Evolutionary conservation across 306 rosid genomes (phyloP).

Genomic region (Amphicarpaea edgeworthii): DNA sequence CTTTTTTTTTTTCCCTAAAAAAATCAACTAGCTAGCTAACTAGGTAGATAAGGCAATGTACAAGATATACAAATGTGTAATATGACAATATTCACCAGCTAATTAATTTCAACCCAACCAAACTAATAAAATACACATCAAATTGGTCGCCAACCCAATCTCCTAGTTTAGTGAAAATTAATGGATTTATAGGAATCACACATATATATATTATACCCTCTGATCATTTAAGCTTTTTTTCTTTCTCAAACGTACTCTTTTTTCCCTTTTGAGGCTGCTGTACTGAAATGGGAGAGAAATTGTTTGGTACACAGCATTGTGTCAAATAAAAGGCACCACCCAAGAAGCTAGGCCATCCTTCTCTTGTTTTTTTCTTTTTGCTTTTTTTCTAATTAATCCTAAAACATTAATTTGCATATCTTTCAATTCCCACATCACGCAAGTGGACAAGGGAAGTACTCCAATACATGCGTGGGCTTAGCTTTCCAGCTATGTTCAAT

Average conservation of each 20-base stretch:
- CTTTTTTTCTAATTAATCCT: slow-evolving; percentile 13
- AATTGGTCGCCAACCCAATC: slow-evolving; percentile 31
- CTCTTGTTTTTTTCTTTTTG: not conserved
- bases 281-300: slow-evolving; percentile 42
- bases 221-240: not conserved
- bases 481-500: slow-evolving; percentile 69
- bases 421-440: slow-evolving; percentile 42
- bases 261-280: slow-evolving; percentile 41
- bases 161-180: slow-evolving; percentile 41
- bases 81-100: slow-evolving; percentile 43
- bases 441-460: slow-evolving; percentile 49
- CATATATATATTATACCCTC: slow-evolving; percentile 21
- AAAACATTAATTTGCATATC: slow-evolving; percentile 10
- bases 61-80: slow-evolving; percentile 44
- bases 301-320: slow-evolving; percentile 34
- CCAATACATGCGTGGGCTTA: slow-evolving; percentile 45
- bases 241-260: slow-evolving; percentile 31
- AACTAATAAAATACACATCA: slow-evolving; percentile 38
- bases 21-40: slow-evolving; percentile 42
- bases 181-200: slow-evolving; percentile 43
- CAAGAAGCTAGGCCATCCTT: slow-evolving; percentile 9
- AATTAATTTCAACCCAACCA: slow-evolving; percentile 42
- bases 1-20: slow-evolving; percentile 19
- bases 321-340: slow-evolving; percentile 39
- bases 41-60: slow-evolving; percentile 49